Base-by-base conservation (phyloP, 805 yeast genomes). In the Metschnikowia colocasiae region DNA sequence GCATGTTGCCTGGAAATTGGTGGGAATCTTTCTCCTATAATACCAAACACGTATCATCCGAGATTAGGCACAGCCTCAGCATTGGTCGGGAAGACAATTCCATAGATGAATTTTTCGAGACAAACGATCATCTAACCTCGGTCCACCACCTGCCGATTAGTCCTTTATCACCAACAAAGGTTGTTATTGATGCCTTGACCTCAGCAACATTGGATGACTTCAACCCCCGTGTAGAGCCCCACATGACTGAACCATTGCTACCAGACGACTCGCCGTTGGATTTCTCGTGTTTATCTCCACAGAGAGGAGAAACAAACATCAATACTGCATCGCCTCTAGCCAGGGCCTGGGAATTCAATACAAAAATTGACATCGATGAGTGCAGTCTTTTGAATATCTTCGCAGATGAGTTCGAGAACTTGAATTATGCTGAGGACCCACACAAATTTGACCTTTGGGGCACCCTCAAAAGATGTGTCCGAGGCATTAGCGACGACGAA, bases 211-310 rank as follows among this genome's bases (percentile, higher is more conserved):
- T 40, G 31, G 48, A 48, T 15, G 54, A 50, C 25, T 45, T 50
- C 15, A 46, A 48, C 23, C 46, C 54, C 3, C 43, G 43, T 18
- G 31, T 49, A 32, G 45, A 27, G 46, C 54, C 58, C 2, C 59
- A 54, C 39, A 56, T 56, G 58, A 45, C 52, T 12, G 48, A 43
- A 16, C 58, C 58, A 4, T 46, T 56, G 19, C 44, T 52, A 15
- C 50, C 51, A 10, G 51, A 54, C 30, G 46, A 43, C 8, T 43
- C 52, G 9, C 49, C 51, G 1, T 44, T 56, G 23, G 54, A 54
- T 22, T 46, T 56, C 32, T 52, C 56, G 2, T 37, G 39, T 2
- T 25, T 54, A n/a, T 22, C 13, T n/a, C 41, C 43, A 23, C 45
- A 43, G 33, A 38, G 41, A 26, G 54, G 54, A 15, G 29, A 34